Percentiles rank a stretch among this genome's conserved stretches.
Conservation (phyloP, 306 rosid species). For the Albizia julibrissin region DNA sequence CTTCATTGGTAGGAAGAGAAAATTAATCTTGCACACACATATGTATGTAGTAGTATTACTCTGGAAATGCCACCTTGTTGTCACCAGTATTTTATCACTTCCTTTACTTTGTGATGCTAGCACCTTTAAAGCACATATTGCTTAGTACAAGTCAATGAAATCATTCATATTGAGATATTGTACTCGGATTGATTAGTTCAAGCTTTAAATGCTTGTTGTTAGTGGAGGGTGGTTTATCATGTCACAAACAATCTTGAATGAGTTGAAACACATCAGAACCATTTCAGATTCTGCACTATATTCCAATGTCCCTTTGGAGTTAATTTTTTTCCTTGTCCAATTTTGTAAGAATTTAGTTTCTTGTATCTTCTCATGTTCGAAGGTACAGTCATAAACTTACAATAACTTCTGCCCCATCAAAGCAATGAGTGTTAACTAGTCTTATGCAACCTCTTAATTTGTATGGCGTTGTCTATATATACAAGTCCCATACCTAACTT, state of each 20-base stretch:
- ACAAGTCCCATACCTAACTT: constrained; percentile 8
- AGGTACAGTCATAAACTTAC: background rate
- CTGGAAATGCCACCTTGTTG: constrained; percentile 22
- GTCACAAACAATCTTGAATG: constrained; percentile 4
- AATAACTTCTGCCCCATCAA: constrained; percentile 1
- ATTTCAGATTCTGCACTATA: background rate
- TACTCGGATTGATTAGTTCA: constrained; percentile 11
- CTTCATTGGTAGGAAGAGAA: constrained; percentile 19
- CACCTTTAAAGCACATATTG: constrained; percentile 12
- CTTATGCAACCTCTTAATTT: constrained; percentile 7
- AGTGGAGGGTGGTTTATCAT: constrained; percentile 15
- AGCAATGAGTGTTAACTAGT: constrained; percentile 5
- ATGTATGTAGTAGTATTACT: background rate
- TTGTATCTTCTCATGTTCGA: background rate
- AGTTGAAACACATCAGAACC: constrained; percentile 24
- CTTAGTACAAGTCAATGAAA: background rate
- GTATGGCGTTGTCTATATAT: background rate
- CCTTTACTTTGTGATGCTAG: constrained; percentile 9
- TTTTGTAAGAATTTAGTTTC: constrained; percentile 9
- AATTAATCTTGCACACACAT: background rate
- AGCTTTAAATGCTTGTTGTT: constrained; percentile 22
- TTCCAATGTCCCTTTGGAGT: background rate
- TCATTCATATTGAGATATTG: constrained; percentile 20
- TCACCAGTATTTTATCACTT: constrained; percentile 9
- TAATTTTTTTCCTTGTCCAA: background rate